Conservation (phyloP, 2,329 filamentous ascomycete genomes). For the Trichothecium roseum region DNA sequence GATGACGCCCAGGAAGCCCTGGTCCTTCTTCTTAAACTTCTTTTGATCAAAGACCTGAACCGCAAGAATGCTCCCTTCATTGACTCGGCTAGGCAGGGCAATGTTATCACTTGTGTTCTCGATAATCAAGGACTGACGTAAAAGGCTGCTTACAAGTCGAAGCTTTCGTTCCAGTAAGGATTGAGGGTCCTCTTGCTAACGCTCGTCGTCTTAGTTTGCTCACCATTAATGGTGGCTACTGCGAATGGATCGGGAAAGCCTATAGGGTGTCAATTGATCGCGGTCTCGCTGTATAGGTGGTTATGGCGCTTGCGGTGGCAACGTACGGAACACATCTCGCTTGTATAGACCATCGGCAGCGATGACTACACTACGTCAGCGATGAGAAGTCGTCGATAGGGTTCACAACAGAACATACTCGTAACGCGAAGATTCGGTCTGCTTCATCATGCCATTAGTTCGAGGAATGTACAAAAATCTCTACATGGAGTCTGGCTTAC, state of each 20-base stretch:
- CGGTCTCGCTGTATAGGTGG: background rate
- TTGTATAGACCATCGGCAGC: conserved; percentile 98
- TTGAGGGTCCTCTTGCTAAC: conserved; percentile 97
- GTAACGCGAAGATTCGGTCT: conserved; percentile 86
- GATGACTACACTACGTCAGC: conserved; percentile 56
- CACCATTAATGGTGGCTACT: conserved; percentile 91
- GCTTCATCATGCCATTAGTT: conserved; percentile 29
- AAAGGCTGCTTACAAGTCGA: conserved; percentile 72
- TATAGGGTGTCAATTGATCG: conserved; percentile 27
- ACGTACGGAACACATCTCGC: conserved; percentile 96
- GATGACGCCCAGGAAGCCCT: conserved; percentile 94
- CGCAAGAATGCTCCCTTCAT: conserved; percentile 90
- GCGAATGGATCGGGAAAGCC: conserved; percentile 97
- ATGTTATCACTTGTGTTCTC: background rate
- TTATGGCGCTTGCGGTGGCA: conserved; percentile 1
- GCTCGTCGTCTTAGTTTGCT: conserved; percentile 95
- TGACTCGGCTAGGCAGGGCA: conserved; percentile 58
- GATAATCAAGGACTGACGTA: background rate
- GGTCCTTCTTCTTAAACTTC: conserved; percentile 99
- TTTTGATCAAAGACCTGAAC: conserved; percentile 99
- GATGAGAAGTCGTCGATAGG: conserved; percentile 5
- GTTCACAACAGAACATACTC: conserved; percentile 47
- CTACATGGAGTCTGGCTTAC: background rate
- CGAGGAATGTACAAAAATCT: background rate
- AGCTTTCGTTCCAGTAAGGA: conserved; percentile 99